These are phyloP conservation scores for Cryptococcus sp. DNA, from an alignment of 1,284 basidiomycete species.

Conservation along the genomic window DNA sequence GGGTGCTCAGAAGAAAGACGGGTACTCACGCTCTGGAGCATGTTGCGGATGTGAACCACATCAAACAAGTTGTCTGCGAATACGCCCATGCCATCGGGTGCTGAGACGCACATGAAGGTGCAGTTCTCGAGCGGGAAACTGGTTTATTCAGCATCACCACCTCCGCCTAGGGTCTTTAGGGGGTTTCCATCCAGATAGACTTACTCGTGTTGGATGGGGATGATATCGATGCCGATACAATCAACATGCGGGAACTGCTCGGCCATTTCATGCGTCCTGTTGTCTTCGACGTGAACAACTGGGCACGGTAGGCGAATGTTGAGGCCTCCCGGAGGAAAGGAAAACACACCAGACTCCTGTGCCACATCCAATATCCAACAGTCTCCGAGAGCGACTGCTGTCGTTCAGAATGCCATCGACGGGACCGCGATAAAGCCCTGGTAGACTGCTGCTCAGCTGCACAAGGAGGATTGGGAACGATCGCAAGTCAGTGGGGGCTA, in stretches of 20 bases:
- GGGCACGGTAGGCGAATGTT: not conserved
- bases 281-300: constrained; percentile 2
- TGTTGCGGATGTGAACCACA: constrained; percentile 20
- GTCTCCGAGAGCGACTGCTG: not conserved
- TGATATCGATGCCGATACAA: constrained; percentile 24
- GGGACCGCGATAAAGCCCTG: constrained; percentile 20
- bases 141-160: too few relatives aligned
- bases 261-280: constrained; percentile 20
- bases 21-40: constrained; percentile 18
- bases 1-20: too few relatives aligned
- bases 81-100: constrained; percentile 8
- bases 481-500: not conserved
- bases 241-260: constrained; percentile 20
- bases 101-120: constrained; percentile 16
- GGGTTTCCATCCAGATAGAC: not conserved
- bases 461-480: too few relatives aligned
- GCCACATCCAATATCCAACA: constrained; percentile 25
- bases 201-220: constrained; percentile 18
- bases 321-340: not conserved
- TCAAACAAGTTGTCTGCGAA: constrained; percentile 18
- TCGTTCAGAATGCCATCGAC: constrained; percentile 15
- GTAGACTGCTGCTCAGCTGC: constrained; percentile 5
- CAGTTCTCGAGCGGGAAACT: constrained; percentile 6
- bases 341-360: constrained; percentile 17
- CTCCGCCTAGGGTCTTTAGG: too few relatives aligned